Evolutionary conservation across 2,329 filamentous ascomycete species (phyloP), one percentile per base, ranked within the genome.

Genomic region (Rasamsonia emersonii): DNA sequence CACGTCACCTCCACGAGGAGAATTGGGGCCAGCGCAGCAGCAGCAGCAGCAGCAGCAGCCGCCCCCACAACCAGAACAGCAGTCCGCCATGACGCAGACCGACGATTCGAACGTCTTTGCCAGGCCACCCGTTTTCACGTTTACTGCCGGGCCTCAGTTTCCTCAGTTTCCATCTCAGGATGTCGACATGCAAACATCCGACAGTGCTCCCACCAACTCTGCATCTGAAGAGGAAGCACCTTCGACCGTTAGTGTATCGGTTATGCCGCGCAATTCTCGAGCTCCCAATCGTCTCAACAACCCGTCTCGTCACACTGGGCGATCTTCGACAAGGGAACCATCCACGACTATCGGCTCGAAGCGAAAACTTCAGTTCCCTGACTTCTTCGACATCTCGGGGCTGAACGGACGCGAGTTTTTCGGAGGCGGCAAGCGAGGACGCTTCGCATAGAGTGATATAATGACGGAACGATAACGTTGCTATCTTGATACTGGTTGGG

Each of bases 311-410:
- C 44, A 59, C 19, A 58, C 47, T 20, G 37, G 51, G 30, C 57
- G 64, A 35, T 44, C 54, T 30, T 48, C 61, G 2, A 51, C 51
- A 19, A 53, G 61, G 36, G 56, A 64, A 23, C 41, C 62, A 4
- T 54, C 57, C 1, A 45, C 58, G 7, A 54, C 49, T 4, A 38
- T 65, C 5, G 65, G 66, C 4, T 63, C 62, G 5, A 70, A 70
- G 50, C 54, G 66, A 36, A 67, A 65, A 46, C 50, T 62, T 30
- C 54, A 58, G 11, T 59, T 68, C 28, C 58, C 58, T 3, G 66
- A 69, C 27, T 68, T 68, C 42, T 69, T 69, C 38, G 66, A 69
- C 40, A 43, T 70, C 13, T 65, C 64, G 2, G 63, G 57, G 28
- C 42, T 67, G 30, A 56, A 59, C 32, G 51, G 50, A 28, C 53